Evolutionary conservation across 1,139 yeast species (phyloP), one percentile per base, ranked within the genome.

Genomic region (Magnusiomyces suaveolens): DNA sequence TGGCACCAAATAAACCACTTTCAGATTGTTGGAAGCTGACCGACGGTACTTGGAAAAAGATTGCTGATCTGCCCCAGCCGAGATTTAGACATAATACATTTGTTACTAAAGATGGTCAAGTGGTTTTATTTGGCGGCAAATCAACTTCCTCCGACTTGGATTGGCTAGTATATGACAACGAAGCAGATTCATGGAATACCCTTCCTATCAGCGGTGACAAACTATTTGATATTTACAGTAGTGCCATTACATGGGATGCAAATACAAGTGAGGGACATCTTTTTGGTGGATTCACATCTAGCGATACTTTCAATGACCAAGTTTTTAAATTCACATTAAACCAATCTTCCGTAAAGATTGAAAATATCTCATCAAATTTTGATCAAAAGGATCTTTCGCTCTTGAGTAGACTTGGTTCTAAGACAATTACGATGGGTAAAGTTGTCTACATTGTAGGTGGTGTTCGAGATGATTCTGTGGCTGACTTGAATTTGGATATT

Each of bases 381-480:
- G 32, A 38, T 8, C 24, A 29, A 3, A 39, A 48, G 18, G 32
- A 29, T 29, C 44, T 20, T 2, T 32, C 48, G 24, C 51, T 59
- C 14, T 44, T 56, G 21, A 43, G 52, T 25, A 56, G 64, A 39
- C 56, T 55, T 39, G 65, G 65, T 4, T 58, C 63, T 2, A 53
- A 58, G 29, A 56, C 60, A 26, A 26, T 59, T 8, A 50, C 49
- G 36, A 29, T 54, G 4, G 62, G 63, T 14, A 62, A 63, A 0
- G 56, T 66, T 12, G 66, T 82, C 1, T 48, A 82, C 1, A 50
- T 84, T 0, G 74, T 77, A 21, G 92, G 94, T 2, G 92, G 92
- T 18, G 82, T 82, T 0, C 72, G 79, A 26, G 72, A 77, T 2
- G 56, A 62, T 8, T 65, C 68, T 52, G 64, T 77, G 10, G 71